These are phyloP conservation scores for Ilyonectria robusta DNA, from an alignment of 2,329 filamentous ascomycete genomes.

Conservation along the genomic window DNA sequence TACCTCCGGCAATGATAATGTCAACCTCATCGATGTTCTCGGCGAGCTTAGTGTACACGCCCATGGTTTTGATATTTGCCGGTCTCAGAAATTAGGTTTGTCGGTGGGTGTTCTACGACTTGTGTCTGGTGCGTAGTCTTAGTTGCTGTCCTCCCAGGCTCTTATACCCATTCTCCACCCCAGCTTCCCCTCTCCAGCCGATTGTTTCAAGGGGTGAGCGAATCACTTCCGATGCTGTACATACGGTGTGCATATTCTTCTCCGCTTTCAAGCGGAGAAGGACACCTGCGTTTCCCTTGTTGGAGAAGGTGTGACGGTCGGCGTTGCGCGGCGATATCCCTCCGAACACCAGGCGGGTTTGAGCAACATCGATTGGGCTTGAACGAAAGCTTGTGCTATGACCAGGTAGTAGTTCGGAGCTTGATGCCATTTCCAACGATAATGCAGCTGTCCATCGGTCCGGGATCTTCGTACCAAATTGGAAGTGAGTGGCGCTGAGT, in stretches of 20 bases:
- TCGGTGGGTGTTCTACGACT: neutral
- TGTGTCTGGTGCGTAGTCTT: neutral
- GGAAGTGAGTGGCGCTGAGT: neutral
- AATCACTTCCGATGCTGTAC: neutral
- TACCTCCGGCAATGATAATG: conserved; percentile 42
- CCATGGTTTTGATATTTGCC: conserved; percentile 27
- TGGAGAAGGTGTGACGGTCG: neutral
- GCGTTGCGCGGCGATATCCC: neutral
- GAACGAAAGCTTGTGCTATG: neutral
- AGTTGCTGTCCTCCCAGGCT: neutral
- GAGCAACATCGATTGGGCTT: neutral
- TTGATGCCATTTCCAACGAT: neutral
- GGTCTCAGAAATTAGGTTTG: neutral
- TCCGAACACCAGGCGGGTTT: neutral
- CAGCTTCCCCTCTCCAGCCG: neutral
- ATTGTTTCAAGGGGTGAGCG: neutral
- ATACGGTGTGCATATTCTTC: neutral
- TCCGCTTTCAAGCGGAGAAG: neutral
- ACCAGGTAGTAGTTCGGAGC: neutral
- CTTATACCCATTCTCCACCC: neutral
- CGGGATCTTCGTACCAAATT: neutral
- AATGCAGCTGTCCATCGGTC: neutral
- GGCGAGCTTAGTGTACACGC: conserved; percentile 39
- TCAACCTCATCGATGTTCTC: conserved; percentile 39
- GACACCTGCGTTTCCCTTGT: neutral